These are phyloP conservation scores for Coleophoma cylindrospora DNA, from an alignment of 2,329 filamentous ascomycete species.

Conservation along the genomic window DNA sequence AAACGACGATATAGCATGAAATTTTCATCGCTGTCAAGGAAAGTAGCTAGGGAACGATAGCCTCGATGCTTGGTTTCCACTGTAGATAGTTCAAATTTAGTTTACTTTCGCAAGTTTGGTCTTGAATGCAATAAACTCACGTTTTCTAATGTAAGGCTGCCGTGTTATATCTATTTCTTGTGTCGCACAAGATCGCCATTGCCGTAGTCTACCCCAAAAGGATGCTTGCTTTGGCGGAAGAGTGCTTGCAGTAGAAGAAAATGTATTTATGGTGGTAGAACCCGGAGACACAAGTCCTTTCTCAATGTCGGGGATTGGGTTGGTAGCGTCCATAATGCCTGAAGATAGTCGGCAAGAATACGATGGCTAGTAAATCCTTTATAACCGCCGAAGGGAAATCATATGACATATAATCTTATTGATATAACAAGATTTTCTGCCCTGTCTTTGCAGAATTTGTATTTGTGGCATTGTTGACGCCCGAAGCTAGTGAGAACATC, in stretches of 20 bases:
- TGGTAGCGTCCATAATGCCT: not conserved
- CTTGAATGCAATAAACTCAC: not conserved
- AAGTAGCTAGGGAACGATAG: constrained; percentile 29
- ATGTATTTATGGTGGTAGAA: not conserved
- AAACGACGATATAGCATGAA: constrained; percentile 33
- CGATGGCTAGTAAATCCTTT: not conserved
- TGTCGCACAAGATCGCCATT: not conserved
- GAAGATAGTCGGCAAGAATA: not conserved
- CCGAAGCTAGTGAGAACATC: too few relatives aligned
- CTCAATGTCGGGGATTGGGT: not conserved
- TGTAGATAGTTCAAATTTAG: not conserved
- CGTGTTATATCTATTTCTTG: not conserved
- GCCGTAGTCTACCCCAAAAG: not conserved
- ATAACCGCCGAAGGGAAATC: not conserved
- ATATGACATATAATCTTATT: too few relatives aligned
- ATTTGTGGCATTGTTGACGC: too few relatives aligned
- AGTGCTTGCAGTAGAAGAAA: not conserved
- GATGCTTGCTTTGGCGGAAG: not conserved
- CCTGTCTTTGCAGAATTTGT: too few relatives aligned
- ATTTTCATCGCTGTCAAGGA: constrained; percentile 30
- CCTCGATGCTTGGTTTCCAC: constrained; percentile 13
- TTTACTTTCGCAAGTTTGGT: not conserved
- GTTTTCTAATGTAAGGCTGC: not conserved
- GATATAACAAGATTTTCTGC: too few relatives aligned
- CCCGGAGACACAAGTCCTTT: not conserved